phyloP scores from a whole-genome alignment of 495 filamentous ascomycete genomes.

The Annulohypoxylon maeteangense region DNA sequence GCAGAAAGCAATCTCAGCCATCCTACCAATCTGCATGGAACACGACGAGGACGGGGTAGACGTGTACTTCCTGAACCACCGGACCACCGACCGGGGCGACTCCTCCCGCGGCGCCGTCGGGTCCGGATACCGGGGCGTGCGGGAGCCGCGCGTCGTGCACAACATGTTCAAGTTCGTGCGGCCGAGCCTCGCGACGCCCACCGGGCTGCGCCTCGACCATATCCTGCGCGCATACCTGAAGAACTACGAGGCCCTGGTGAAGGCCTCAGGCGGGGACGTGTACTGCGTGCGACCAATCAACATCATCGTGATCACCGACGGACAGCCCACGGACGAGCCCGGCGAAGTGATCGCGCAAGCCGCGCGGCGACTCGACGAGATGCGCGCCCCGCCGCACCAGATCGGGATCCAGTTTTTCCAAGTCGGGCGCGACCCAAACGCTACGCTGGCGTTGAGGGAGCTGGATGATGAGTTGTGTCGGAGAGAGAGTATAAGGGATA shows the following conservation, averaged over 20 bases:
- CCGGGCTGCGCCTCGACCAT: slow-evolving; percentile 74
- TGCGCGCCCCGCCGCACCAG: slow-evolving; percentile 83
- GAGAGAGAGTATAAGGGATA: slow-evolving; percentile 74
- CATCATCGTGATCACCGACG: slow-evolving; percentile 94
- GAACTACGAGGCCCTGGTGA: slow-evolving; percentile 49
- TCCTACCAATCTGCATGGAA: slow-evolving; percentile 85
- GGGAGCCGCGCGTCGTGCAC: slow-evolving; percentile 60
- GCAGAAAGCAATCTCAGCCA: slow-evolving; percentile 72
- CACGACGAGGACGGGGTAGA: slow-evolving; percentile 94
- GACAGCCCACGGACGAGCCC: slow-evolving; percentile 82
- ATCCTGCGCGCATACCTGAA: slow-evolving; percentile 77
- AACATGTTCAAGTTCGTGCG: slow-evolving; percentile 73
- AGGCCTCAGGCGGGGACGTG: slow-evolving; percentile 53
- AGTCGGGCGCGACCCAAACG: slow-evolving; percentile 78
- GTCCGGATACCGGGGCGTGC: slow-evolving; percentile 68
- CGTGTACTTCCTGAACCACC: slow-evolving; percentile 87
- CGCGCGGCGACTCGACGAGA: slow-evolving; percentile 75
- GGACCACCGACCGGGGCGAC: slow-evolving; percentile 36
- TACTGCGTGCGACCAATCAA: slow-evolving; percentile 82
- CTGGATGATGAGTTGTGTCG: slow-evolving; percentile 81
- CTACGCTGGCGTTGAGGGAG: slow-evolving; percentile 71
- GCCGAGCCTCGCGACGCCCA: slow-evolving; percentile 77
- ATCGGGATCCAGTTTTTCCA: slow-evolving; percentile 98
- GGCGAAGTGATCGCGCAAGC: slow-evolving; percentile 74
- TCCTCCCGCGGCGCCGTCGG: slow-evolving; percentile 47